A percentile compares a stretch with the other conserved stretches of the same genome.
Conservation (phyloP, 2,329 filamentous ascomycete genomes). For the Amesomyces nigricolor region DNA sequence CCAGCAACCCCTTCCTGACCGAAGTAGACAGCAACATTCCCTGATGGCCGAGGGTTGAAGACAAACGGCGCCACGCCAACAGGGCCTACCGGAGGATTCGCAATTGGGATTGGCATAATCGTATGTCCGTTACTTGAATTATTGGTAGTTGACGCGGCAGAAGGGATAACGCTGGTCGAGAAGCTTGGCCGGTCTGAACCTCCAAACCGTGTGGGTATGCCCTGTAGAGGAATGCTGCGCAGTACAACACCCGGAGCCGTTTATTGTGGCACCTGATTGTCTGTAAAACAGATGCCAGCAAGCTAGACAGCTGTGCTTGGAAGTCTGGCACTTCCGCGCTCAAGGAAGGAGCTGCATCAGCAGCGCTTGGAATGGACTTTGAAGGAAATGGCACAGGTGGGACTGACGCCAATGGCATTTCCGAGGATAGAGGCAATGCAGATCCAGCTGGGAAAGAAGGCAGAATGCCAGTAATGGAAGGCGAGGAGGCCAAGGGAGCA, state of each 20-base stretch:
- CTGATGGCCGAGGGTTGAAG: conserved; percentile 11
- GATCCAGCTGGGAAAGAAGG: too few relatives aligned
- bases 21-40: conserved; percentile 20
- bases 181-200: neutral
- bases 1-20: conserved; percentile 6
- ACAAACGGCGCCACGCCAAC: neutral
- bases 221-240: neutral
- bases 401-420: too few relatives aligned
- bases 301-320: conserved; percentile 2
- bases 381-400: neutral
- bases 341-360: neutral
- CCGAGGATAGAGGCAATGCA: too few relatives aligned
- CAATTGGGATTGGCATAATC: neutral
- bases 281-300: neutral
- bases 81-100: neutral
- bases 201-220: neutral
- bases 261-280: neutral
- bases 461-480: too few relatives aligned
- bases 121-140: neutral
- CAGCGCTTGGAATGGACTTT: neutral
- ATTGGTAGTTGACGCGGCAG: neutral
- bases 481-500: too few relatives aligned
- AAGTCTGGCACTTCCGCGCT: neutral
- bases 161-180: neutral
- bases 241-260: neutral